phyloP scores from a whole-genome alignment of 1,284 basidiomycete genomes.

The Trichosporon sp. region DNA sequence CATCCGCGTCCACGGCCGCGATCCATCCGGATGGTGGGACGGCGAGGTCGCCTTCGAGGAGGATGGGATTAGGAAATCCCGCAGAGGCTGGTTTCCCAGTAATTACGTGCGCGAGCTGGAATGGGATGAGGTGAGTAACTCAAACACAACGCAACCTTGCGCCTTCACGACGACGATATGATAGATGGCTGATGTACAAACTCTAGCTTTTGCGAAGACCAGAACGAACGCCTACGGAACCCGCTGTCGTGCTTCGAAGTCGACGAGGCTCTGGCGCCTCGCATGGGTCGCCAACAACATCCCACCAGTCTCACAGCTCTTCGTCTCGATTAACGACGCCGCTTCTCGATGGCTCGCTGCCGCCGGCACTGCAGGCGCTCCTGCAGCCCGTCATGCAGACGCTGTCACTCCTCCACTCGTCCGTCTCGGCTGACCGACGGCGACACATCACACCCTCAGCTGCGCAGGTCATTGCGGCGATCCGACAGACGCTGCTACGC shows the following conservation, averaged over 20 bases:
- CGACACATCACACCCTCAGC: slow-evolving; percentile 51
- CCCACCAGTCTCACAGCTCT: not conserved
- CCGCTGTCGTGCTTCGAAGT: not conserved
- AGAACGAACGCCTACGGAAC: not conserved
- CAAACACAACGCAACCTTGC: too few relatives aligned
- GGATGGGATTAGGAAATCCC: slow-evolving; percentile 16
- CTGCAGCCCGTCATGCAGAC: slow-evolving; percentile 65
- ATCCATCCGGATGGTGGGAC: slow-evolving; percentile 96
- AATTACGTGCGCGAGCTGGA: slow-evolving; percentile 50
- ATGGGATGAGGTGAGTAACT: slow-evolving; percentile 25
- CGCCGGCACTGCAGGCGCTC: slow-evolving; percentile 28
- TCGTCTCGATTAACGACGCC: not conserved
- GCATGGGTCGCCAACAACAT: slow-evolving; percentile 4
- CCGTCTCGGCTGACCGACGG: slow-evolving; percentile 65
- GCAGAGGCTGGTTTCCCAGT: slow-evolving; percentile 98
- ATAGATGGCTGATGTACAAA: not conserved
- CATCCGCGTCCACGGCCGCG: slow-evolving; percentile 80
- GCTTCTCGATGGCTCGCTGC: slow-evolving; percentile 8
- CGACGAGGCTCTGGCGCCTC: slow-evolving; percentile 5
- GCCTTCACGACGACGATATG: not conserved
- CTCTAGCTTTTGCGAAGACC: not conserved
- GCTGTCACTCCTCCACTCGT: slow-evolving; percentile 75
- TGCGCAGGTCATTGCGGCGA: slow-evolving; percentile 83
- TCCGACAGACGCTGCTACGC: slow-evolving; percentile 78
- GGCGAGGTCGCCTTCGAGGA: slow-evolving; percentile 61